Conservation (phyloP, 2,329 filamentous ascomycete species). For the Stagonosporopsis cucurbitacearum region DNA sequence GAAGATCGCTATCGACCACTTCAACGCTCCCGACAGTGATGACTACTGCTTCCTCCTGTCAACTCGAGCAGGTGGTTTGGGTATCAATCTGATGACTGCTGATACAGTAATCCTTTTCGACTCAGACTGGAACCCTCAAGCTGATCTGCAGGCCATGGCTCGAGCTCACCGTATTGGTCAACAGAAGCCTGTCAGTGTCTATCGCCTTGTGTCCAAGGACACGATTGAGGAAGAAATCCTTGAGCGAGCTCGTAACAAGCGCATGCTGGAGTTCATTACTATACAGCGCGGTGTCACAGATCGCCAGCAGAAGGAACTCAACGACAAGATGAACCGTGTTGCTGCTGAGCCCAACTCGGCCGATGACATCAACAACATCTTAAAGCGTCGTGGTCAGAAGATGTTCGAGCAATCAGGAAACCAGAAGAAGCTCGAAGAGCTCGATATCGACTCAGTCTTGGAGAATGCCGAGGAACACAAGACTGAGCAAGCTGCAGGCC, state of each 20-base stretch:
- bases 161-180: slow-evolving; percentile 97
- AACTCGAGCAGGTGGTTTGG: slow-evolving; percentile 93
- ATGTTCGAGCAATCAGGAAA: slow-evolving; percentile 99
- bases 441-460: slow-evolving; percentile 96
- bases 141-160: slow-evolving; percentile 97
- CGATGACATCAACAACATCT: slow-evolving; percentile 93
- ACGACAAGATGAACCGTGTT: slow-evolving; percentile 71
- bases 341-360: slow-evolving; percentile 82
- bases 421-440: slow-evolving; percentile 93
- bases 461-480: slow-evolving; percentile 97
- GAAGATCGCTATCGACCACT: slow-evolving; percentile 95
- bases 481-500: slow-evolving; percentile 91
- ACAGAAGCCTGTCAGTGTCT: slow-evolving; percentile 94
- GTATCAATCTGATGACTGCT: slow-evolving; percentile 98
- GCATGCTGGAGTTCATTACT: slow-evolving; percentile 95
- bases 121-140: slow-evolving; percentile 98
- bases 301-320: slow-evolving; percentile 82
- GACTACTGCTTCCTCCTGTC: slow-evolving; percentile 97
- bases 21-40: slow-evolving; percentile 93
- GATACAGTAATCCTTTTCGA: slow-evolving; percentile 98
- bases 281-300: slow-evolving; percentile 97
- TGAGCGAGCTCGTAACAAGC: slow-evolving; percentile 94
- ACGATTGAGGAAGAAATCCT: slow-evolving; percentile 98
- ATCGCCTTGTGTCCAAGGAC: slow-evolving; percentile 95
- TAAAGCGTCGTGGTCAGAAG: slow-evolving; percentile 97